Conservation (phyloP, 2,329 filamentous ascomycete genomes). For the Aspergillus costaricaensis region DNA sequence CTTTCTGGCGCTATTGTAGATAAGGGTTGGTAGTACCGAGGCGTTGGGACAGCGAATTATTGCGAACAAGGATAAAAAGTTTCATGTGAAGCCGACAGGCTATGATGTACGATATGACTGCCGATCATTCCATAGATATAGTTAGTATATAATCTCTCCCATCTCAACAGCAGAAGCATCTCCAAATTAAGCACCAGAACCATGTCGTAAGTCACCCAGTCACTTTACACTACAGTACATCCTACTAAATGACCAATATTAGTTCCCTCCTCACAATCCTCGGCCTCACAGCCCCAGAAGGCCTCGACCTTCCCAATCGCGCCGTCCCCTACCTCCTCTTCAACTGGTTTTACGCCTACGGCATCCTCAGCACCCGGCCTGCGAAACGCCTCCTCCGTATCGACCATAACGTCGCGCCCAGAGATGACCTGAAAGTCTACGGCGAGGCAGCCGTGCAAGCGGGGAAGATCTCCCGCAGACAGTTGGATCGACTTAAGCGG, state of each 20-base stretch:
- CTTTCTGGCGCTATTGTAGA: conserved; percentile 21
- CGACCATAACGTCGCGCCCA: conserved; percentile 43
- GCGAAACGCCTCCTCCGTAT: conserved; percentile 35
- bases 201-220: conserved; percentile 9
- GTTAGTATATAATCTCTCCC: conserved; percentile 6
- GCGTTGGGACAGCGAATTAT: not conserved
- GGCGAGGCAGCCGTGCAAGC: conserved; percentile 39
- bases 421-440: conserved; percentile 40
- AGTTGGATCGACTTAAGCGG: conserved; percentile 40
- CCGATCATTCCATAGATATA: not conserved
- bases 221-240: not conserved
- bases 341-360: conserved; percentile 45
- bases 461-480: conserved; percentile 38
- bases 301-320: conserved; percentile 26
- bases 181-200: not conserved
- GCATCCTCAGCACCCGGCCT: conserved; percentile 37
- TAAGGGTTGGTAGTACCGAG: not conserved
- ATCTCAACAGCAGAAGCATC: not conserved
- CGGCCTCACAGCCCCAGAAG: conserved; percentile 19
- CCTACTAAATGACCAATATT: not conserved
- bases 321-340: conserved; percentile 38
- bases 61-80: not conserved
- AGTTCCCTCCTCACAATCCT: conserved; percentile 23
- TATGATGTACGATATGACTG: not conserved
- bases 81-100: not conserved